Percentiles rank a stretch among this genome's conserved stretches.
phyloP scores from a whole-genome alignment of 169 alveolate species.

The Haemoproteus tartakovskyi region DNA sequence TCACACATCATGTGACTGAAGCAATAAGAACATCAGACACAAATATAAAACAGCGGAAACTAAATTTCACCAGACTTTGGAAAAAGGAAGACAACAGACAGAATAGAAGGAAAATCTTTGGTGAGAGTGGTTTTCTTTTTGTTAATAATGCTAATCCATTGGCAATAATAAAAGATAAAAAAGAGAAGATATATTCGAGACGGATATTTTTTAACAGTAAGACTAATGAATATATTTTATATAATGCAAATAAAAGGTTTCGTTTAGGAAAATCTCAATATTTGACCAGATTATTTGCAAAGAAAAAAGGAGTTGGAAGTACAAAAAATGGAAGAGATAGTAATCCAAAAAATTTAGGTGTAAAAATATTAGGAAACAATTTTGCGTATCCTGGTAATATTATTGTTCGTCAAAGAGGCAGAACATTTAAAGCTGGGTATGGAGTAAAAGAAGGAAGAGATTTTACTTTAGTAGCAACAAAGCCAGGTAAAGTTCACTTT shows the following conservation, averaged over 20 bases:
- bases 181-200: constrained; percentile 1
- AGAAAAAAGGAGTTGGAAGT: constrained; percentile 85
- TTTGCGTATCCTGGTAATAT: constrained; percentile 83
- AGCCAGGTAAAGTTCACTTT: constrained; percentile 73
- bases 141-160: too few relatives aligned
- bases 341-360: constrained; percentile 82
- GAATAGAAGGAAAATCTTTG: too few relatives aligned
- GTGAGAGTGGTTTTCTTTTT: too few relatives aligned
- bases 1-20: too few relatives aligned
- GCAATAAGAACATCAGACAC: too few relatives aligned
- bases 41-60: too few relatives aligned
- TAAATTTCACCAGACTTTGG: too few relatives aligned
- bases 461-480: constrained; percentile 71
- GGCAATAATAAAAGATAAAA: neutral
- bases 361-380: constrained; percentile 79
- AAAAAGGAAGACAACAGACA: too few relatives aligned
- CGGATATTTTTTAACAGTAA: constrained; percentile 2
- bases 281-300: constrained; percentile 69
- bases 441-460: constrained; percentile 80
- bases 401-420: constrained; percentile 85
- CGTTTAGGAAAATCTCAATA: constrained; percentile 6
- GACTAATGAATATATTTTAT: constrained; percentile 9
- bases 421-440: constrained; percentile 83
- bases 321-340: constrained; percentile 87
- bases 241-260: neutral